These are phyloP conservation scores for Straminergon stramineum DNA, from an alignment of 225 moss, liverwort and hornwort species.

Conservation along the genomic window DNA sequence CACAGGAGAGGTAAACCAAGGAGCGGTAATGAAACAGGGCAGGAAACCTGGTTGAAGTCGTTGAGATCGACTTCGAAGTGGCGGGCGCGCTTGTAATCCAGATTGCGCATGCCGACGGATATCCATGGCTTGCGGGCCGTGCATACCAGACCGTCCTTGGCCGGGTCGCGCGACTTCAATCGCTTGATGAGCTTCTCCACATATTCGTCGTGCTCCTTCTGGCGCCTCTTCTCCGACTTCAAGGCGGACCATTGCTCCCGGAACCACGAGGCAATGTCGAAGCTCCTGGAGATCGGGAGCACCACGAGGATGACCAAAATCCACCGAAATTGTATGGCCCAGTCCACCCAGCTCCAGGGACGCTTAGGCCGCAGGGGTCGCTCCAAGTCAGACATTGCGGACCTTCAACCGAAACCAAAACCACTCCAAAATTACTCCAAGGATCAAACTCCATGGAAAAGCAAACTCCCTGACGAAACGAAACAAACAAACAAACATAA, in stretches of 20 bases:
- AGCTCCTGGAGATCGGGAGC: constrained; percentile 67
- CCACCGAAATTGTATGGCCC: constrained; percentile 87
- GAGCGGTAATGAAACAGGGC: neutral
- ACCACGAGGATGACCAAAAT: constrained; percentile 80
- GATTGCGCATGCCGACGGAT: constrained; percentile 95
- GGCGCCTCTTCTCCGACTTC: constrained; percentile 81
- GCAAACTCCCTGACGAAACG: neutral
- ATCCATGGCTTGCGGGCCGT: constrained; percentile 90
- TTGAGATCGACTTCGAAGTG: constrained; percentile 91
- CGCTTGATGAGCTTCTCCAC: constrained; percentile 77
- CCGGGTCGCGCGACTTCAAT: constrained; percentile 57
- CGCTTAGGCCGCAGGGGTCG: constrained; percentile 48
- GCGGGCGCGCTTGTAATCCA: constrained; percentile 97
- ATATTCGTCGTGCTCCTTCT: constrained; percentile 76
- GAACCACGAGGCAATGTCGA: constrained; percentile 54
- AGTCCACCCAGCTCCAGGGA: constrained; percentile 69
- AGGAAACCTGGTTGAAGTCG: constrained; percentile 59
- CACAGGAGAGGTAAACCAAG: neutral
- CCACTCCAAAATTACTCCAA: neutral
- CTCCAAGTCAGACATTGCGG: constrained; percentile 46
- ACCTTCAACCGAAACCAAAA: neutral
- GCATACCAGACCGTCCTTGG: constrained; percentile 92
- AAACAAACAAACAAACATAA: neutral
- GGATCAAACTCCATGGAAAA: neutral
- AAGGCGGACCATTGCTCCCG: constrained; percentile 61